Conservation (phyloP, 2,329 filamentous ascomycete genomes). For the Trichoderma pleuroti region DNA sequence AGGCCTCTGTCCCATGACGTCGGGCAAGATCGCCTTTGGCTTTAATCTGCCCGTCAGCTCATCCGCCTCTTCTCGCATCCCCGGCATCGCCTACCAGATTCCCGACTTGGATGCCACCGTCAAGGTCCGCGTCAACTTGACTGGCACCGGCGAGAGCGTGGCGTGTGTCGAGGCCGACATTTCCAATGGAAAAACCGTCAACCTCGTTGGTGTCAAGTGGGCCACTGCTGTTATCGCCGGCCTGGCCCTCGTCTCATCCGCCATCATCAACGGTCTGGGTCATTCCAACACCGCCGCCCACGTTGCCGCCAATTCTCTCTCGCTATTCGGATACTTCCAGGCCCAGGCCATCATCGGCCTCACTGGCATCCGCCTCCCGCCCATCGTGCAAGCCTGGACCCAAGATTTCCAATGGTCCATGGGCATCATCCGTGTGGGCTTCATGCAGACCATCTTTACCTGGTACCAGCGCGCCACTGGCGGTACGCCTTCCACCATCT, state of each 20-base stretch:
- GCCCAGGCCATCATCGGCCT: constrained; percentile 88
- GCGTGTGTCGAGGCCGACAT: constrained; percentile 85
- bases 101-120: constrained; percentile 88
- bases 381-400: constrained; percentile 88
- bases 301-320: constrained; percentile 87
- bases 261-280: constrained; percentile 82
- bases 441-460: constrained; percentile 83
- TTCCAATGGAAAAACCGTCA: constrained; percentile 89
- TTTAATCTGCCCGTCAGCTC: constrained; percentile 63
- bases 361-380: constrained; percentile 74
- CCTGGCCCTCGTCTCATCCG: constrained; percentile 77
- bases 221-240: constrained; percentile 83
- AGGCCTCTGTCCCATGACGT: constrained; percentile 87
- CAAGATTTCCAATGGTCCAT: constrained; percentile 99
- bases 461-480: constrained; percentile 96
- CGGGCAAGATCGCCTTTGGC: constrained; percentile 71
- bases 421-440: constrained; percentile 86
- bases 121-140: constrained; percentile 74
- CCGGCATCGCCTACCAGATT: constrained; percentile 81
- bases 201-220: constrained; percentile 87
- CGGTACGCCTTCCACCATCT: constrained; percentile 73
- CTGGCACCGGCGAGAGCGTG: constrained; percentile 57
- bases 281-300: constrained; percentile 94
- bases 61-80: constrained; percentile 62
- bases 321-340: constrained; percentile 94